phyloP scores from a whole-genome alignment of 2,329 filamentous ascomycete genomes.

The Zalaria sp. region DNA sequence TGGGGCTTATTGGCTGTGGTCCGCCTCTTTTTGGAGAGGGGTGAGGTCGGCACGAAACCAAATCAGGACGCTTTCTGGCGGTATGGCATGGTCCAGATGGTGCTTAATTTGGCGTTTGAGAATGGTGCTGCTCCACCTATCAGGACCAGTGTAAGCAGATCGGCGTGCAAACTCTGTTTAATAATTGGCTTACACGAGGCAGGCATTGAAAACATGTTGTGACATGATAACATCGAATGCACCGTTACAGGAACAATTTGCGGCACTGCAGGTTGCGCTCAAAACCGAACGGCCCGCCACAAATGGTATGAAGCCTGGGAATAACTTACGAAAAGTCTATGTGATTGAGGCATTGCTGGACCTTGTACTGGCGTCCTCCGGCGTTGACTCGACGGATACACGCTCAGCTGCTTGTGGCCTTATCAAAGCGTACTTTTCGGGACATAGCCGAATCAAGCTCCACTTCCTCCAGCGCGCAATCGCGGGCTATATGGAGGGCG shows the following conservation, averaged over 20 bases:
- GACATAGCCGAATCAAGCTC: conserved; percentile 64
- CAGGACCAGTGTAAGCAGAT: conserved; percentile 48
- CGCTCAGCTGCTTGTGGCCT: conserved; percentile 79
- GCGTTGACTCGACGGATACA: conserved; percentile 58
- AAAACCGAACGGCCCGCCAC: conserved; percentile 14
- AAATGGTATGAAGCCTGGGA: conserved; percentile 25
- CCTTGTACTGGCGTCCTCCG: conserved; percentile 55
- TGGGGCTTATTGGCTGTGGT: conserved; percentile 82
- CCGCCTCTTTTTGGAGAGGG: conserved; percentile 68
- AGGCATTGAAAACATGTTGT: conserved; percentile 66
- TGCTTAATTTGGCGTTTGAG: conserved; percentile 72
- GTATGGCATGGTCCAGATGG: conserved; percentile 62
- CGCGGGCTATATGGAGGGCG: conserved; percentile 63
- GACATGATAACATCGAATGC: conserved; percentile 77
- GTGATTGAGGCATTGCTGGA: conserved; percentile 90
- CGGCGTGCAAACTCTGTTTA: no score
- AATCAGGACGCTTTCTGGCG: conserved; percentile 84
- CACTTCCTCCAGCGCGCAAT: conserved; percentile 86
- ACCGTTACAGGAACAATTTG: conserved; percentile 74
- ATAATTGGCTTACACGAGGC: no score
- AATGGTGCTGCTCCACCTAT: conserved; percentile 59
- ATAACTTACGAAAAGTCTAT: conserved; percentile 40
- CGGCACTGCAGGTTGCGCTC: conserved; percentile 44
- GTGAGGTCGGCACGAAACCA: conserved; percentile 64
- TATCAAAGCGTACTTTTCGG: conserved; percentile 81